Base-by-base conservation (phyloP, 1,284 basidiomycete genomes). In the Cystobasidium sp. region DNA sequence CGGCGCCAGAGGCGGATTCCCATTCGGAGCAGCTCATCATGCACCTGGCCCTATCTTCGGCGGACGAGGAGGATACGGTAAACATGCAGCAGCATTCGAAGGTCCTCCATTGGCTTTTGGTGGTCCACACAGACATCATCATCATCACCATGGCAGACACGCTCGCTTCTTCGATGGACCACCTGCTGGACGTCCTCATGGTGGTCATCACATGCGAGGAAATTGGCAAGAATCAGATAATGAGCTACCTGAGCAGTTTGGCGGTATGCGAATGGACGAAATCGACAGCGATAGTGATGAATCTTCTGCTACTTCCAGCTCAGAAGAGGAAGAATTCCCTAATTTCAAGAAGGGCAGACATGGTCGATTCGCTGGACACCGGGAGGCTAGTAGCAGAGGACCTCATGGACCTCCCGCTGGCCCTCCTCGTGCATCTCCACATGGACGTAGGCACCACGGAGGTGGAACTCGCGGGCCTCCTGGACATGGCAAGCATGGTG, bases 71-170 rank as follows among this genome's bases (percentile, higher is more conserved):
- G 46, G 62, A 46, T 44, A 49, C 62, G 22, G 20, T 46, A 12
- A 37, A 14, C 37, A 7, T 8, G 31, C 3, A 44, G 59, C 16
- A 18, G 9, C 14, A 39, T 37, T 44, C 22, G 39, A n/a, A 39
- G 59, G 47, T 3, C 47, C 20, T 6, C 47, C 24, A 14, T n/a
- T 18, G 3, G 37, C 39, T 18, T 12, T 39, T 37, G 22, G 10
- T 51, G 47, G 47, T 22, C 43, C 31, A 16, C 65, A 49, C 65
- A 68, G 53, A 52, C 65, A 68, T 22, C 22, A 66, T 31, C 22
- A 53, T n/a, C 51, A 22, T 6, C 53, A 56, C 39, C 53, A 55
- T 5, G 46, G 22, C 1, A 24, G 44, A 49, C 22, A 44, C 18
- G n/a, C 47, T 1, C 49, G 16, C 24, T 18, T 44, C 20, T 37